Percentiles rank a stretch among this genome's conserved stretches.
Evolutionary conservation across 2,329 filamentous ascomycete genomes (phyloP).

Genomic region (Ascochyta lentis): DNA sequence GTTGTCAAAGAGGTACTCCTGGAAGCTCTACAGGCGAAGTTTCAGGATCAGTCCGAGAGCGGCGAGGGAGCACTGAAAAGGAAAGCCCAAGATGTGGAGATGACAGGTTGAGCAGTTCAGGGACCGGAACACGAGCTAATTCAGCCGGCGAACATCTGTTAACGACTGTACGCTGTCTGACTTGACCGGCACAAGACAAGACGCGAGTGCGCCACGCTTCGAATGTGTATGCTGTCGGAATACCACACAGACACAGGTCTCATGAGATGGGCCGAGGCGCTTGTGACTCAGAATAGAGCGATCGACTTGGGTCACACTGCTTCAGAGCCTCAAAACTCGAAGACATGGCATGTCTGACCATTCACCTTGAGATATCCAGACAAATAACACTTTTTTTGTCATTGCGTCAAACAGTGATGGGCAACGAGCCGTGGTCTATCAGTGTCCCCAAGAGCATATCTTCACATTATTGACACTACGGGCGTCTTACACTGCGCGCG

Average conservation of each 20-base stretch:
- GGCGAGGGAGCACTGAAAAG: slow-evolving; percentile 31
- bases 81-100: slow-evolving; percentile 42
- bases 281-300: neutral
- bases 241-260: slow-evolving; percentile 15
- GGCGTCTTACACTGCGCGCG: neutral
- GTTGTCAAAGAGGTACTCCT: slow-evolving; percentile 68
- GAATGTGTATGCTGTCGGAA: slow-evolving; percentile 1
- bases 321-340: slow-evolving; percentile 7
- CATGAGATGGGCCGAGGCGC: slow-evolving; percentile 1
- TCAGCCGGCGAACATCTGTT: neutral
- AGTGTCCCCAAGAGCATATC: neutral
- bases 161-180: neutral
- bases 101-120: slow-evolving; percentile 35
- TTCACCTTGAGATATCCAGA: neutral
- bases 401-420: neutral
- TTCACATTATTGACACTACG: too few species aligned
- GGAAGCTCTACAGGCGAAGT: slow-evolving; percentile 53
- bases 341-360: slow-evolving; percentile 2
- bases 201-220: neutral
- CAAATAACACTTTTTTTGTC: neutral
- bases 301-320: slow-evolving; percentile 7
- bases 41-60: slow-evolving; percentile 28
- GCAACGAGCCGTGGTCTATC: neutral
- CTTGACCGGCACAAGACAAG: neutral
- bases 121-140: neutral